These are phyloP conservation scores for Diplodia mutila DNA, from an alignment of 2,329 filamentous ascomycete genomes.

Conservation along the genomic window DNA sequence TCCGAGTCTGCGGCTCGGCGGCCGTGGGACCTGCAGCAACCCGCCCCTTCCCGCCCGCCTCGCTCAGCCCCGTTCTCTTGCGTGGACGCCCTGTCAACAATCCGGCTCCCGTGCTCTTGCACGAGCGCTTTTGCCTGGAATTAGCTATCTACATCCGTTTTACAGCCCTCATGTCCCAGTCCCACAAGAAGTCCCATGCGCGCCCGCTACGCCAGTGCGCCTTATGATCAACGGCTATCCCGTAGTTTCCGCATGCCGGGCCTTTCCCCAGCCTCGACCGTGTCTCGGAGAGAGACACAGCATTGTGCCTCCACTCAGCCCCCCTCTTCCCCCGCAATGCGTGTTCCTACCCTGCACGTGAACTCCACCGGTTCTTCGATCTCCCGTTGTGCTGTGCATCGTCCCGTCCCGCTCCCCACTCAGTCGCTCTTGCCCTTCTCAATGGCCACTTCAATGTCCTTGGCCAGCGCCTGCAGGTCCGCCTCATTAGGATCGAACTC, in stretches of 20 bases:
- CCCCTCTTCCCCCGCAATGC: background rate
- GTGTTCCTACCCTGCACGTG: background rate
- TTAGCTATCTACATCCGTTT: background rate
- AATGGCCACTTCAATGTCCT: conserved; percentile 54
- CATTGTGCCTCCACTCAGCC: conserved; percentile 5
- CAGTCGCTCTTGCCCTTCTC: conserved; percentile 46
- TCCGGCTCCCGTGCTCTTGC: background rate
- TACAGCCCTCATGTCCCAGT: background rate
- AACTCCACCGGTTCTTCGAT: background rate
- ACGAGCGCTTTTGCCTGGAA: background rate
- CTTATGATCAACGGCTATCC: conserved; percentile 14
- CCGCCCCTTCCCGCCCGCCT: conserved; percentile 2
- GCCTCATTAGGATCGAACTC: conserved; percentile 74
- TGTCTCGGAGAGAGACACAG: background rate
- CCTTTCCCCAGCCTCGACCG: background rate
- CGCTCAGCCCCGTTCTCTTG: conserved; percentile 5
- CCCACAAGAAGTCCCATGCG: conserved; percentile 3
- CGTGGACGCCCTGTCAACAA: background rate
- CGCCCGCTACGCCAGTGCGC: conserved; percentile 19
- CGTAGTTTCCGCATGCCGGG: background rate
- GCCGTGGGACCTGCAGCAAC: conserved; percentile 1
- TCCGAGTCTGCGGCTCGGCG: conserved; percentile 13
- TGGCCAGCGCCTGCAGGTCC: conserved; percentile 43
- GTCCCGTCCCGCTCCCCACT: background rate
- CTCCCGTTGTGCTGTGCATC: conserved; percentile 1